Percentiles rank a stretch among this genome's conserved stretches.
Evolutionary conservation across 768 basidiomycete genomes (phyloP).

Genomic region (Termitomyces sp.): DNA sequence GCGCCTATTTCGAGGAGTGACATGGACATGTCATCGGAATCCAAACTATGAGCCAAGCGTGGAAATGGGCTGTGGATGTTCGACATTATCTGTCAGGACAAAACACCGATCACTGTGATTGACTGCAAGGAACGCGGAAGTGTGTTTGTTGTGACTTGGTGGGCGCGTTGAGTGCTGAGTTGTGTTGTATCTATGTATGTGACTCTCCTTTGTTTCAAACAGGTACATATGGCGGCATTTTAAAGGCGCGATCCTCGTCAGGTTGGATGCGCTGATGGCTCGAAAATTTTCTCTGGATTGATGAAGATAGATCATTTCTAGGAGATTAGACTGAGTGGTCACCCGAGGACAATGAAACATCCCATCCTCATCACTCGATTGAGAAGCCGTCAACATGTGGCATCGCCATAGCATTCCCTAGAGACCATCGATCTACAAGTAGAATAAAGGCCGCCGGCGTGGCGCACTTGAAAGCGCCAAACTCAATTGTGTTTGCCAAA

Average conservation of each 20-base stretch:
- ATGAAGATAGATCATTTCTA: neutral
- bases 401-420: neutral
- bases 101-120: neutral
- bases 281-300: neutral
- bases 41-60: neutral
- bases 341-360: neutral
- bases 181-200: neutral
- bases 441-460: neutral
- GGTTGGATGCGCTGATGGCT: neutral
- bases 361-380: neutral
- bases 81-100: conserved; percentile 7
- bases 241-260: neutral
- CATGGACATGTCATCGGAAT: conserved; percentile 5
- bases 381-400: neutral
- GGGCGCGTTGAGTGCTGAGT: neutral
- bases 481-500: neutral
- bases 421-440: neutral
- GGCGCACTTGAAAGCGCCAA: neutral
- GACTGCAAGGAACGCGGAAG: neutral
- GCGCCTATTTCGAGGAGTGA: conserved; percentile 3
- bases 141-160: neutral
- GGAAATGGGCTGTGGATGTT: neutral
- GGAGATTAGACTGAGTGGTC: neutral
- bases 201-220: neutral
- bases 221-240: neutral